Evolutionary conservation across 148 eudicot species (phyloP), one percentile per base, ranked within the genome.

Genomic region (Euryodendron excelsum): DNA sequence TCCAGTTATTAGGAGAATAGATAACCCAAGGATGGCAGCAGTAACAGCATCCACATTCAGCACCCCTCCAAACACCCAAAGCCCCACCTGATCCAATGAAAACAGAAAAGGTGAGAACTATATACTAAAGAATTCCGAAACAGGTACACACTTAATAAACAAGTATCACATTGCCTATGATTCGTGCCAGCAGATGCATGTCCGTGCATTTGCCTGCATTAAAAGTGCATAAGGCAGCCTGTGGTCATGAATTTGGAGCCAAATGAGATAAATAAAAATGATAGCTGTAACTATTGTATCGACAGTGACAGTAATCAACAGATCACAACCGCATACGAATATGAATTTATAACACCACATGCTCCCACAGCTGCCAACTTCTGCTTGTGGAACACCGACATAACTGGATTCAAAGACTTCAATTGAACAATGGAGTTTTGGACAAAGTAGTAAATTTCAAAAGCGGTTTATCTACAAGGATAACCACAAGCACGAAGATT

Each of bases 1-100:
- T 63, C 99, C 99, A 20, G 91, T 88, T 53, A 91, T 74, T 45
- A 95, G 91, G 76, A 95, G 96, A 76, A 95, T 79, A 0, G 99
- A 85, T 73, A 95, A 80, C 58, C 98, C 99, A 79, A 95, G 96
- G 69, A 95, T 93, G 48, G 99, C 99, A 70, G 99, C 99, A 63
- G 97, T 95, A 44, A 95, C 99, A 75, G 99, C 97, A 89, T 95
- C 99, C 64, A 95, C 85, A 15, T 87, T 87, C 80, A 95, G 83
- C 41, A 81, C 83, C 31, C 99, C 90, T 74, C 99, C 99, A 27
- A 93, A 95, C 41, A 95, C 77, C 97, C 99, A 95, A 5, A 95
- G 90, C 47, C 99, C 99, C 45, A 95, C 99, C 99, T 95, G 87
- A 72, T 14, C 37, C 65, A 34, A 45, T 67, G 50, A 60, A 36